Percentiles rank a stretch among this genome's conserved stretches.
These are phyloP conservation scores for Cladophialophora immunda DNA, from an alignment of 2,329 filamentous ascomycete genomes.

Conservation along the genomic window DNA sequence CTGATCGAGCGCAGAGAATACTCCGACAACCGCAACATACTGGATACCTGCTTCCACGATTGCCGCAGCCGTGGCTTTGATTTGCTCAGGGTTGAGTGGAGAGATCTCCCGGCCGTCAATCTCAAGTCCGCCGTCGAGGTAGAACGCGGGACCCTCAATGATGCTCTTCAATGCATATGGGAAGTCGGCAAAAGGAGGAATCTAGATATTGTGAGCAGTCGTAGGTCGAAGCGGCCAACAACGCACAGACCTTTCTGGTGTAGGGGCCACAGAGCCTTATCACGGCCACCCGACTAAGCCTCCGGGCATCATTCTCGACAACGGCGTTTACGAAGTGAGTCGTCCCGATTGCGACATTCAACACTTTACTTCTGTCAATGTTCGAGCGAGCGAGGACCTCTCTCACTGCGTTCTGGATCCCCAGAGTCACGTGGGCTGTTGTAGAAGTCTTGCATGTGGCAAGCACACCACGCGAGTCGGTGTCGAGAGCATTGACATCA, in stretches of 20 bases:
- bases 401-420: conserved; percentile 58
- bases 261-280: conserved; percentile 58
- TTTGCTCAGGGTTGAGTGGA: conserved; percentile 49
- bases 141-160: conserved; percentile 53
- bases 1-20: conserved; percentile 59
- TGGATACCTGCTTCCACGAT: conserved; percentile 50
- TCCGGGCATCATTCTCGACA: conserved; percentile 55
- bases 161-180: conserved; percentile 52
- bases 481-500: conserved; percentile 50
- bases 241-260: conserved; percentile 47
- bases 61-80: conserved; percentile 46
- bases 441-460: conserved; percentile 61
- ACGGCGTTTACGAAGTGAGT: conserved; percentile 62
- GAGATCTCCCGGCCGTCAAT: conserved; percentile 59
- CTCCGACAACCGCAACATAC: conserved; percentile 54
- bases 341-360: conserved; percentile 61
- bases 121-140: conserved; percentile 58
- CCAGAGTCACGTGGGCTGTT: conserved; percentile 60
- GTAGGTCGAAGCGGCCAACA: neutral
- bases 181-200: conserved; percentile 59
- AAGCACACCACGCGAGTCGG: conserved; percentile 52
- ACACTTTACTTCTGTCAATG: conserved; percentile 51
- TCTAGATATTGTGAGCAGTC: conserved; percentile 34
- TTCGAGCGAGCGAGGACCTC: conserved; percentile 52
- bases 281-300: conserved; percentile 57